A percentile compares a stretch with the other conserved stretches of the same genome.
These are phyloP conservation scores for Zostera marina DNA, from an alignment of 116 monocot genomes.

Conservation along the genomic window DNA sequence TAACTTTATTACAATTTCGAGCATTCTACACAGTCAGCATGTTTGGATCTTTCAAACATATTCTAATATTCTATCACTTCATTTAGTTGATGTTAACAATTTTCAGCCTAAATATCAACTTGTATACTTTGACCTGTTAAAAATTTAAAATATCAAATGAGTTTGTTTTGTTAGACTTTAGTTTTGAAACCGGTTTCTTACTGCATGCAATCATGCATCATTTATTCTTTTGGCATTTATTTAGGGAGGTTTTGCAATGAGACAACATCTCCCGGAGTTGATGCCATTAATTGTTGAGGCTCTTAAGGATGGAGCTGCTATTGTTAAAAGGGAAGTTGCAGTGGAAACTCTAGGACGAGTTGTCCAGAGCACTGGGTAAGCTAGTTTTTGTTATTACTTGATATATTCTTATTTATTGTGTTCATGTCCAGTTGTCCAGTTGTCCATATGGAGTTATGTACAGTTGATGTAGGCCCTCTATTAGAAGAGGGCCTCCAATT, in stretches of 20 bases:
- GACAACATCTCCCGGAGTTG: constrained; percentile 65
- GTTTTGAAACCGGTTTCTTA: neutral
- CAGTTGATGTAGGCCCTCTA: too few relatives aligned
- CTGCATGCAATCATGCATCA: too few relatives aligned
- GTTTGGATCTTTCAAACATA: too few relatives aligned
- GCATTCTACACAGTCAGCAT: neutral
- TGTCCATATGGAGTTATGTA: too few relatives aligned
- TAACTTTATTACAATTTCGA: constrained; percentile 1
- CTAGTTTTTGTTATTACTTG: neutral
- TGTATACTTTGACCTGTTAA: neutral
- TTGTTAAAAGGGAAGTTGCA: constrained; percentile 74
- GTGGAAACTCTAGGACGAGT: constrained; percentile 96
- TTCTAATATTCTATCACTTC: too few relatives aligned
- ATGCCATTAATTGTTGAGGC: constrained; percentile 97
- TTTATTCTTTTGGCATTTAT: constrained; percentile 5
- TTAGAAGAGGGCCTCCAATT: too few relatives aligned
- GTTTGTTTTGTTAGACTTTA: neutral
- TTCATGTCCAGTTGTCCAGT: neutral
- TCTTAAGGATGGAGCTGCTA: constrained; percentile 82
- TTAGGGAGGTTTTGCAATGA: constrained; percentile 91
- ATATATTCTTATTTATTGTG: neutral
- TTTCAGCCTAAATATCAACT: too few relatives aligned
- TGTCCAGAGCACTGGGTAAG: constrained; percentile 96
- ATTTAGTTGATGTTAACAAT: too few relatives aligned
- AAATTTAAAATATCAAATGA: neutral